These are phyloP conservation scores for Aureobasidium sp. DNA, from an alignment of 2,329 filamentous ascomycete genomes.

Conservation along the genomic window DNA sequence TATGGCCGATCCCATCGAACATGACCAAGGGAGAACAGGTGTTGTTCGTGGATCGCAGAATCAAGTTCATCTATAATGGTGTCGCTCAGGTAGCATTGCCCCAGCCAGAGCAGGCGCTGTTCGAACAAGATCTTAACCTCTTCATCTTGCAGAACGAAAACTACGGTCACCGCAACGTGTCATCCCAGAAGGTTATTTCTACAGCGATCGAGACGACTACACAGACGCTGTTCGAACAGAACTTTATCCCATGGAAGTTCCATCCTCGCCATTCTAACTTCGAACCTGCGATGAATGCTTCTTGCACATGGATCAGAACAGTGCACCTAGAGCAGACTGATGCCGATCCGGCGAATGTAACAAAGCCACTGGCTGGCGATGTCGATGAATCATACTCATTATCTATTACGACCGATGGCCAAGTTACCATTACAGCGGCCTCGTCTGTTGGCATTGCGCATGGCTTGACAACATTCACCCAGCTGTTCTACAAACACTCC, in stretches of 20 bases:
- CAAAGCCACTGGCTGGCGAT: slow-evolving; percentile 55
- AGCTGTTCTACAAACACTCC: slow-evolving; percentile 71
- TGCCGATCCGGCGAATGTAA: slow-evolving; percentile 46
- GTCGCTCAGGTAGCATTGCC: slow-evolving; percentile 23
- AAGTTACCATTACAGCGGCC: slow-evolving; percentile 56
- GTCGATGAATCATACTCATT: slow-evolving; percentile 73
- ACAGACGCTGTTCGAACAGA: slow-evolving; percentile 57
- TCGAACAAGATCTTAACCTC: slow-evolving; percentile 14
- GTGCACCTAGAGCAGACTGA: slow-evolving; percentile 57
- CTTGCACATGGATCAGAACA: slow-evolving; percentile 48
- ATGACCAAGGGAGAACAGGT: slow-evolving; percentile 34
- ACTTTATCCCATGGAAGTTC: slow-evolving; percentile 74
- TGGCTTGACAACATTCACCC: slow-evolving; percentile 69
- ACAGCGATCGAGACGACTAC: slow-evolving; percentile 49
- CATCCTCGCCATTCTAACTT: slow-evolving; percentile 56
- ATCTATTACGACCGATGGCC: slow-evolving; percentile 50
- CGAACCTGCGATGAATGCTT: slow-evolving; percentile 49
- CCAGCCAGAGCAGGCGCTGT: slow-evolving; percentile 5
- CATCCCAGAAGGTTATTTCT: slow-evolving; percentile 35
- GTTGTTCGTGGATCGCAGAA: slow-evolving; percentile 34
- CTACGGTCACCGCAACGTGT: neutral
- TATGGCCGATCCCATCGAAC: slow-evolving; percentile 38
- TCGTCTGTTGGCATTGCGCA: slow-evolving; percentile 64
- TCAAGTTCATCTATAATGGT: slow-evolving; percentile 33
- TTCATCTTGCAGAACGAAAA: slow-evolving; percentile 8